Conservation (phyloP, 345 rosid species). For the Lepidium aucheri region DNA sequence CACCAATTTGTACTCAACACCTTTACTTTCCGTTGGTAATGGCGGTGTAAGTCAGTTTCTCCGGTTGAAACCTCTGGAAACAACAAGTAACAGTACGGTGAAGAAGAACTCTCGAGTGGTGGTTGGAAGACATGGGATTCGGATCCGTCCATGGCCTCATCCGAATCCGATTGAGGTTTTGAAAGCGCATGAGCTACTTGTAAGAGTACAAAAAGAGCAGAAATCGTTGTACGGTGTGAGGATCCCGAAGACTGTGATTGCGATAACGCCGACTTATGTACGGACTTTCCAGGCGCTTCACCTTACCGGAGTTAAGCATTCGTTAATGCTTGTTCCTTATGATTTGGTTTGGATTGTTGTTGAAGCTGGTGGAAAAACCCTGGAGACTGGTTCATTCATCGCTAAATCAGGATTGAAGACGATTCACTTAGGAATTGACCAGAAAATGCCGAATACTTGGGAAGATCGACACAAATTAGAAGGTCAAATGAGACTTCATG, state of each 20-base stretch:
- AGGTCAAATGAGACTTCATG: slow-evolving; percentile 73
- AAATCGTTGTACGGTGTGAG: slow-evolving; percentile 63
- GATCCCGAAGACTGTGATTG: slow-evolving; percentile 61
- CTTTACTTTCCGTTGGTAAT: slow-evolving; percentile 34
- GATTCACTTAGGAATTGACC: slow-evolving; percentile 51
- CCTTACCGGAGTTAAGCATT: slow-evolving; percentile 90
- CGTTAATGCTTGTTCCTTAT: slow-evolving; percentile 83
- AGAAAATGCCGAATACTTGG: slow-evolving; percentile 78
- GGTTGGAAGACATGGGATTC: slow-evolving; percentile 99
- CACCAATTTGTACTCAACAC: slow-evolving; percentile 44
- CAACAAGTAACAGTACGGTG: slow-evolving; percentile 10
- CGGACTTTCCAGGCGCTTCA: slow-evolving; percentile 96
- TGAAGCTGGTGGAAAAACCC: slow-evolving; percentile 77
- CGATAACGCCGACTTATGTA: slow-evolving; percentile 88
- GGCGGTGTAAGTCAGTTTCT: slow-evolving; percentile 18
- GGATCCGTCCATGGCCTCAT: slow-evolving; percentile 99
- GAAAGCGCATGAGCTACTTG: slow-evolving; percentile 80
- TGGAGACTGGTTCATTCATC: slow-evolving; percentile 74
- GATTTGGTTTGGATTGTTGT: slow-evolving; percentile 94
- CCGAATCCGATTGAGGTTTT: slow-evolving; percentile 88
- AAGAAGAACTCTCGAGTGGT: slow-evolving; percentile 50
- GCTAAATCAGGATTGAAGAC: slow-evolving; percentile 63
- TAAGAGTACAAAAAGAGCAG: slow-evolving; percentile 92
- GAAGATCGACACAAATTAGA: slow-evolving; percentile 60
- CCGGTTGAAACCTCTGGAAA: slow-evolving; percentile 12